Base-by-base conservation (phyloP, 345 rosid genomes). In the Draba incana region DNA sequence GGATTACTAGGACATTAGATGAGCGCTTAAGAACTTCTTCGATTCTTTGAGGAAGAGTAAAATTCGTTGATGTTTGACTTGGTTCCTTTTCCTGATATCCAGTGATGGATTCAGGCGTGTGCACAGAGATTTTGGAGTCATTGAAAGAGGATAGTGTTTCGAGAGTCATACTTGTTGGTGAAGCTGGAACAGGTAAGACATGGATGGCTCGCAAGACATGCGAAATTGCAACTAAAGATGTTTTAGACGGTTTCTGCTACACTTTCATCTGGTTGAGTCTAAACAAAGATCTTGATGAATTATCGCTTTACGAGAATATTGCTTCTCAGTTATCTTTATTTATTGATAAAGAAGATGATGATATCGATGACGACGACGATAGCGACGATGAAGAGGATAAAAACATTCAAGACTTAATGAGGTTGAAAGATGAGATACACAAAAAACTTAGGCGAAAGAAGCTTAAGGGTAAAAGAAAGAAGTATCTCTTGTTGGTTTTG, bases 241-340 rank as follows among this genome's bases (percentile, higher is more conserved):
- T n/a, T n/a, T n/a, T n/a, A n/a, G n/a, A n/a, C n/a, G n/a, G n/a
- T n/a, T n/a, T n/a, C 1, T 57, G 23, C 24, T 31, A 15, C 62
- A 10, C 9, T 2, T 10, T 28, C 1, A 8, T 57, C 27, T 57
- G 62, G 62, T 35, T 57, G 5, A 27, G 12, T 2, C 62, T 57
- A 0, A 57, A 35, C 62, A 28, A 15, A 33, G 11, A 10, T 10
- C 12, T 62, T 12, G 33, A 8, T 0, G n/a, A 30, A 10, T 13
- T 0, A 8, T 72, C 64, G n/a, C 37, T 81, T 8, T 37, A 12
- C 46, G 56, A 65, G 42, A 54, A 20, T 57, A 72, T 83, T 38
- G 74, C 62, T 5, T 16, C 23, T 10, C 84, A 84, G 52, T 62
- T 80, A 43, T 70, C 77, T 11, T 37, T 62, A 7, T 30, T 63